A percentile compares a stretch with the other conserved stretches of the same genome.
These are phyloP conservation scores for Tuctoria greenei DNA, from an alignment of 176 grass and related monocot genomes.

Conservation along the genomic window DNA sequence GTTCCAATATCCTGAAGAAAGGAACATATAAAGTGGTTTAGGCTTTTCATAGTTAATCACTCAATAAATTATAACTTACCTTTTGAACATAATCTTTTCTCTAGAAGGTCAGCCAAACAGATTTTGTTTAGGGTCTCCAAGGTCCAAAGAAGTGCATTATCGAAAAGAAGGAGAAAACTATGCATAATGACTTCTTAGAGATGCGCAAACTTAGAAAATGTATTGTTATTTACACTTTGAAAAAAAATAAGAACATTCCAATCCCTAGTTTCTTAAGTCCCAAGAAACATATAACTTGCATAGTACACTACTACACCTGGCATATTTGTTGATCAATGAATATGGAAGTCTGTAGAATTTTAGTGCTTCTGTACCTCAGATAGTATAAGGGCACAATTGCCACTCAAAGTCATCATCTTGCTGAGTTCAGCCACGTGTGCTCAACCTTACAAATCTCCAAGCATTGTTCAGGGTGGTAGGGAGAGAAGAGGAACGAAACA, in stretches of 20 bases:
- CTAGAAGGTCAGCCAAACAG: not conserved
- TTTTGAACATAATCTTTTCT: not conserved
- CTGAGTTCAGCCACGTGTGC: no score
- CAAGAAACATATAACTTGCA: not conserved
- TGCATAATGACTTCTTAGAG: not conserved
- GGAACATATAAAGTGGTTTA: slow-evolving; percentile 3
- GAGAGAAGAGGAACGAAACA: no score
- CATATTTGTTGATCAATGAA: no score
- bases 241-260: not conserved
- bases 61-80: not conserved
- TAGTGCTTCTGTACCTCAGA: no score
- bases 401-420: no score
- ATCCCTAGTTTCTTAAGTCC: not conserved
- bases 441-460: no score
- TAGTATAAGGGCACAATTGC: not conserved
- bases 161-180: not conserved
- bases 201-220: not conserved
- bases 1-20: not conserved
- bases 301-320: not conserved
- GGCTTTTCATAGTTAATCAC: slow-evolving; percentile 1
- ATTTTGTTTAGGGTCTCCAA: slow-evolving; percentile 8
- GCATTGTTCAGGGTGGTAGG: no score
- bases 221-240: not conserved
- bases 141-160: not conserved
- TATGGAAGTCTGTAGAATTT: no score